Percentiles rank a stretch among this genome's conserved stretches.
These are phyloP conservation scores for Grosmannia penicillata DNA, from an alignment of 2,329 filamentous ascomycete genomes.

Conservation along the genomic window DNA sequence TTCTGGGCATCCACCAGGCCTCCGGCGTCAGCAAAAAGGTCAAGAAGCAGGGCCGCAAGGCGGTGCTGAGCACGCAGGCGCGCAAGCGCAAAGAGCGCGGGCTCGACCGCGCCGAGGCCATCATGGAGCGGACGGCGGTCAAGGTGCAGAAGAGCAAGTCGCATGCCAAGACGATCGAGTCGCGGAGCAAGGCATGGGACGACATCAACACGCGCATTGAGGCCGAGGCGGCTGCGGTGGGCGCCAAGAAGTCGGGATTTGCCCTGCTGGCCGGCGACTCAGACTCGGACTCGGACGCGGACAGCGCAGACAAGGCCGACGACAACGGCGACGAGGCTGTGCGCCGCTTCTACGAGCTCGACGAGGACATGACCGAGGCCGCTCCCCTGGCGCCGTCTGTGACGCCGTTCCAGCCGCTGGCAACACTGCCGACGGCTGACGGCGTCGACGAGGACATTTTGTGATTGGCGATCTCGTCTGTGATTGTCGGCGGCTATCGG, in stretches of 20 bases:
- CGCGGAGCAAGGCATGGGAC: slow-evolving; percentile 40
- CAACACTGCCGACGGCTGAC: slow-evolving; percentile 2
- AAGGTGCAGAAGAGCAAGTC: slow-evolving; percentile 42
- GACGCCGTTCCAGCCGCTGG: neutral
- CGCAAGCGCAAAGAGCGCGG: slow-evolving; percentile 40
- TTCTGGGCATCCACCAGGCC: slow-evolving; percentile 51
- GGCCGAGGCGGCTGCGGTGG: neutral
- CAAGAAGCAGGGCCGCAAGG: slow-evolving; percentile 38
- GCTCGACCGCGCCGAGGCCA: slow-evolving; percentile 42
- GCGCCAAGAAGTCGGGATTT: slow-evolving; percentile 6
- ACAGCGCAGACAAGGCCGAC: slow-evolving; percentile 1
- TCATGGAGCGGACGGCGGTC: slow-evolving; percentile 41
- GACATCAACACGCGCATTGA: slow-evolving; percentile 29
- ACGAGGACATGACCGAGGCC: slow-evolving; percentile 7
- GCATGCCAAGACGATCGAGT: slow-evolving; percentile 29
- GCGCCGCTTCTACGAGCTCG: slow-evolving; percentile 7
- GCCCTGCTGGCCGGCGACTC: slow-evolving; percentile 2
- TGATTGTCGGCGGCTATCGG: no score
- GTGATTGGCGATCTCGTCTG: no score
- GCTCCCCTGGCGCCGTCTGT: neutral
- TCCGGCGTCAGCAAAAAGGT: slow-evolving; percentile 54
- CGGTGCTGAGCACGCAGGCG: slow-evolving; percentile 38
- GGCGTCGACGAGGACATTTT: slow-evolving; percentile 12
- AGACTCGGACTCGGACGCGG: slow-evolving; percentile 1
- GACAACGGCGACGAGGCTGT: slow-evolving; percentile 10